Conservation (phyloP, 2,329 filamentous ascomycete genomes). For the Talaromyces verruculosus region DNA sequence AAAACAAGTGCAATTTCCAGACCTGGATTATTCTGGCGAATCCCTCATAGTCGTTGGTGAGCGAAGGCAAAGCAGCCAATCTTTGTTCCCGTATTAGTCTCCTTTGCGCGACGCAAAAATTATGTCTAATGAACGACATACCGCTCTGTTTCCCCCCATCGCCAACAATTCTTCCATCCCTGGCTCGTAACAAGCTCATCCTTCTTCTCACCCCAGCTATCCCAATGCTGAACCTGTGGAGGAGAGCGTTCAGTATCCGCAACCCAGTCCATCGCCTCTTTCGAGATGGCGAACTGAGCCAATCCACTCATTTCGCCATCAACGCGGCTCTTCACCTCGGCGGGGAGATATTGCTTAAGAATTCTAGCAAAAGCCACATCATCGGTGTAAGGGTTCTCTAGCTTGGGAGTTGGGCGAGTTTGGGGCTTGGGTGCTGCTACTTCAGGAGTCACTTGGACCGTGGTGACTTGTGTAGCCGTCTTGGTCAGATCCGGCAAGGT, state of each 20-base stretch:
- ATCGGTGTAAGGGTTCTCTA: not conserved
- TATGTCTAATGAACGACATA: constrained; percentile 1
- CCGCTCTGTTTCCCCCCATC: constrained; percentile 37
- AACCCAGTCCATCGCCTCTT: constrained; percentile 7
- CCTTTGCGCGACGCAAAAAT: not conserved
- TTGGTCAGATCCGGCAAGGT: not conserved
- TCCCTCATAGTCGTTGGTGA: constrained; percentile 11
- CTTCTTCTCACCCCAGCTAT: constrained; percentile 61
- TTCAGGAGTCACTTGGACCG: not conserved
- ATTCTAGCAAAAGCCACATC: constrained; percentile 11
- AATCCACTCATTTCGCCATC: not conserved
- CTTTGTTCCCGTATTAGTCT: not conserved
- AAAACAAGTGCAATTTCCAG: constrained; percentile 27
- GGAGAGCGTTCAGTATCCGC: constrained; percentile 66
- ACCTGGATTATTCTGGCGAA: constrained; percentile 27
- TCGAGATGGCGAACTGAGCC: not conserved
- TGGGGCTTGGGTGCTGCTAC: not conserved
- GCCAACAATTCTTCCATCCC: constrained; percentile 57
- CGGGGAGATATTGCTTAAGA: not conserved
- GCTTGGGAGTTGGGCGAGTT: not conserved
- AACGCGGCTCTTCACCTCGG: not conserved
- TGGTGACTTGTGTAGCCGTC: not conserved
- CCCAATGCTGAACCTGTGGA: constrained; percentile 60
- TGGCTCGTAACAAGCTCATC: constrained; percentile 63
- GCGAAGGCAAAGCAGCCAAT: not conserved